Percentiles rank a stretch among this genome's conserved stretches.
phyloP scores from a whole-genome alignment of 192 early-diverging fungal genomes.

The Fimicolochytrium jonesii region DNA sequence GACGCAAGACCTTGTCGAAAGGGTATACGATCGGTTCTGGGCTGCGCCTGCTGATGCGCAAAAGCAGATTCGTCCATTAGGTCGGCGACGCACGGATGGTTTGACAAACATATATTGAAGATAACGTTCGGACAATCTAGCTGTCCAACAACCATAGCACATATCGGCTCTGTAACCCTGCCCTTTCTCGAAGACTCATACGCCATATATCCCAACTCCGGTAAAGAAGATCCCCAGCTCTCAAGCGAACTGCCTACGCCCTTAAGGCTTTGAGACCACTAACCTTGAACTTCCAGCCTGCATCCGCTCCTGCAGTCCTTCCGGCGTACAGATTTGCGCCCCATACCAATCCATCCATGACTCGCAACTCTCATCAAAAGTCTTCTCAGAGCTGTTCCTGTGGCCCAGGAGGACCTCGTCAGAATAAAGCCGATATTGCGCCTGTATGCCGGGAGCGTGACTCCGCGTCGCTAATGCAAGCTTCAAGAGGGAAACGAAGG shows the following conservation, averaged over 20 bases:
- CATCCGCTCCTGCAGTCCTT: slow-evolving; percentile 41
- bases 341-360: slow-evolving; percentile 70
- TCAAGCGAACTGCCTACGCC: slow-evolving; percentile 30
- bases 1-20: slow-evolving; percentile 59
- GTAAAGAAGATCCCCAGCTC: too few species aligned
- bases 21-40: slow-evolving; percentile 25
- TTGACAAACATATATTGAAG: too few species aligned
- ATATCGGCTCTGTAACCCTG: too few species aligned
- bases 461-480: slow-evolving; percentile 66
- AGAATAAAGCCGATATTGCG: slow-evolving; percentile 80
- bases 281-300: slow-evolving; percentile 1
- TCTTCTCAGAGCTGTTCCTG: slow-evolving; percentile 37
- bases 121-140: too few species aligned
- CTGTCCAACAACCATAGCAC: too few species aligned
- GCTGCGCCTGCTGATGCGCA: neutral
- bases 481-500: slow-evolving; percentile 51
- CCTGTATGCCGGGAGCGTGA: slow-evolving; percentile 73
- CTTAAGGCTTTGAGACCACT: slow-evolving; percentile 7
- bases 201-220: too few species aligned
- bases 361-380: slow-evolving; percentile 47
- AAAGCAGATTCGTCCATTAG: slow-evolving; percentile 14
- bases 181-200: too few species aligned
- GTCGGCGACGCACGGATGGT: too few species aligned
- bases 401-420: slow-evolving; percentile 45
- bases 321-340: slow-evolving; percentile 59